Evolutionary conservation across 129 eudicot genomes (phyloP), one percentile per base, ranked within the genome.

Genomic region (Tagetes erecta): DNA sequence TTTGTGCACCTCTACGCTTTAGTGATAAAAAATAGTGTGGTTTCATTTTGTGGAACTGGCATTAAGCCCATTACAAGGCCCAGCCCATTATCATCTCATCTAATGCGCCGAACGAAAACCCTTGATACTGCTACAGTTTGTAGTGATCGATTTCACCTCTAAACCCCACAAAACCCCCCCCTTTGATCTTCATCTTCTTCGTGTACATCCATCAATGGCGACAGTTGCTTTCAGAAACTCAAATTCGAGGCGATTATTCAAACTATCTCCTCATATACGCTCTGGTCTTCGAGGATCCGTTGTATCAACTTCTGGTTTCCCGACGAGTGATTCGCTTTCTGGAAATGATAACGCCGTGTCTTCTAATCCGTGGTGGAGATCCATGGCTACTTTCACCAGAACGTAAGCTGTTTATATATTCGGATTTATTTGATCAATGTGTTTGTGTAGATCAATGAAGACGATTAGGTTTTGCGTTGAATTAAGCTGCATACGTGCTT

Each of bases 341-440:
- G 77, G 83, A 35, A 75, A 85, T 84, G 96, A 80, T 0, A 46
- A 42, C 40, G 39, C 83, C 52, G 10, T 60, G 1, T 11, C 76
- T 60, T 4, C 81, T 50, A 63, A 76, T 45, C 87, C 89, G 0
- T 86, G 92, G 92, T 86, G 86, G 89, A 91, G 98, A 90, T 94
- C 97, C 74, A 94, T 94, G 98, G 97, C 98, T 41, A 94, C 98
- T 66, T 94, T 94, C 81, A 90, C 93, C 31, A 85, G 97, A 56
- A 90, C 95, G 98, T 94, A 82, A 63, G 84, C 13, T 74, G 63
- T 64, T 75, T 40, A 20, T 34, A 6, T 20, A 20, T 34, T 53
- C 49, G 12, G 6, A 9, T 55, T 27, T 31, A 57, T 31, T 0
- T 4, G 35, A 55, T n/a, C 35, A 53, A 57, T 31, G 64, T 58